These are phyloP conservation scores for Fusarium floridanum DNA, from an alignment of 2,329 filamentous ascomycete species.

Conservation along the genomic window DNA sequence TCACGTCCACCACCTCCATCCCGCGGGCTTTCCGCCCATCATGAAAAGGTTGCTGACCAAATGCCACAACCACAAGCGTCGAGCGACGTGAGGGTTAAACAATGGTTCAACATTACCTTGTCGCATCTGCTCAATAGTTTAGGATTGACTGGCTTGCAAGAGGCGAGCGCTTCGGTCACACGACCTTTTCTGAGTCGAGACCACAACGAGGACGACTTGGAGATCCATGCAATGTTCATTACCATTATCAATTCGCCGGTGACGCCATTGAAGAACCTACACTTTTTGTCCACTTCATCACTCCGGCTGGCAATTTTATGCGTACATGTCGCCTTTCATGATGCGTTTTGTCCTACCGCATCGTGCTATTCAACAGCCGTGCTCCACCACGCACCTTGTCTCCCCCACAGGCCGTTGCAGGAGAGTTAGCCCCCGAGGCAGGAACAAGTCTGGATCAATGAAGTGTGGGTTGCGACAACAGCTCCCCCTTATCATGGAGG, in stretches of 20 bases:
- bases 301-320: too few species aligned
- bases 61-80: background rate
- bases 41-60: constrained; percentile 8
- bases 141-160: background rate
- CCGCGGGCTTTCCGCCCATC: constrained; percentile 1
- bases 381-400: too few species aligned
- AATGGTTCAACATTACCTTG: background rate
- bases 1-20: background rate
- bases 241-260: too few species aligned
- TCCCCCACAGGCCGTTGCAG: constrained; percentile 10
- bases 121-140: background rate
- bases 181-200: too few species aligned
- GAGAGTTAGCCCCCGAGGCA: background rate
- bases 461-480: background rate
- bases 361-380: too few species aligned
- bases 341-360: too few species aligned
- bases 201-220: too few species aligned
- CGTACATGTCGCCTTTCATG: too few species aligned
- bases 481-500: background rate
- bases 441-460: background rate
- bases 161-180: background rate
- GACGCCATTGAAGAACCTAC: too few species aligned
- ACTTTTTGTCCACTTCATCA: too few species aligned
- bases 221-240: too few species aligned
- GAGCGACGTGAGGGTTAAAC: background rate